Percentiles rank a stretch among this genome's conserved stretches.
Conservation (phyloP, 257 asterid species). For the Fraxinus excelsior region DNA sequence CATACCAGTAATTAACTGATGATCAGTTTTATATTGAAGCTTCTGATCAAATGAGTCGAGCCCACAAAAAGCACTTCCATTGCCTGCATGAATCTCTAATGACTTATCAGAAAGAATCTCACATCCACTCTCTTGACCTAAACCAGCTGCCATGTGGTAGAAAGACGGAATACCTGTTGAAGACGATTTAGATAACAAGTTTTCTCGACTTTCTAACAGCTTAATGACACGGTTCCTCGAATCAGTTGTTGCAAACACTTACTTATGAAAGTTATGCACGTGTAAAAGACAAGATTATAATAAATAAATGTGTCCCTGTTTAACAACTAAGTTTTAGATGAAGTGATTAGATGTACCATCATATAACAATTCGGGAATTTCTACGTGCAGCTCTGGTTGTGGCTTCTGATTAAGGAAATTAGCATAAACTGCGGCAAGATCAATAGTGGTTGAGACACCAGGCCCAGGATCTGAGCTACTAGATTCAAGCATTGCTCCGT, state of each 20-base stretch:
- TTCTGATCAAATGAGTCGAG: constrained; percentile 26
- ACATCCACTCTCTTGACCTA: constrained; percentile 17
- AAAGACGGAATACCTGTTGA: constrained; percentile 14
- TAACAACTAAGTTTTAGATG: neutral
- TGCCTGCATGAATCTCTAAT: constrained; percentile 25
- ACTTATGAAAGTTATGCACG: too few species aligned
- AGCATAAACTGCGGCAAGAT: constrained; percentile 65
- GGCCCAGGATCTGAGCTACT: constrained; percentile 8
- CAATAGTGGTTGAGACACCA: constrained; percentile 41
- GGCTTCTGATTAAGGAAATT: constrained; percentile 58
- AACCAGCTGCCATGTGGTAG: constrained; percentile 4
- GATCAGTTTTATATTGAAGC: neutral
- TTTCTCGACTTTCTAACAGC: constrained; percentile 3
- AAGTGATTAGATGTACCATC: neutral
- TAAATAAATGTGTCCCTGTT: neutral
- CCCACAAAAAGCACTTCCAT: constrained; percentile 25
- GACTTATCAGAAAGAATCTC: constrained; percentile 20
- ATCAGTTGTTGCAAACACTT: too few species aligned
- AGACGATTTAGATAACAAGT: neutral
- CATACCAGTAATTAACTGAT: neutral
- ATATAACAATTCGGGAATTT: neutral
- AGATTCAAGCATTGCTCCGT: constrained; percentile 17
- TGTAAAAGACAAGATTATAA: too few species aligned
- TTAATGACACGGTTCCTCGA: neutral
- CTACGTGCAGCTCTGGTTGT: neutral